Conservation (phyloP, 805 yeast species). For the Hanseniaspora singularis region DNA sequence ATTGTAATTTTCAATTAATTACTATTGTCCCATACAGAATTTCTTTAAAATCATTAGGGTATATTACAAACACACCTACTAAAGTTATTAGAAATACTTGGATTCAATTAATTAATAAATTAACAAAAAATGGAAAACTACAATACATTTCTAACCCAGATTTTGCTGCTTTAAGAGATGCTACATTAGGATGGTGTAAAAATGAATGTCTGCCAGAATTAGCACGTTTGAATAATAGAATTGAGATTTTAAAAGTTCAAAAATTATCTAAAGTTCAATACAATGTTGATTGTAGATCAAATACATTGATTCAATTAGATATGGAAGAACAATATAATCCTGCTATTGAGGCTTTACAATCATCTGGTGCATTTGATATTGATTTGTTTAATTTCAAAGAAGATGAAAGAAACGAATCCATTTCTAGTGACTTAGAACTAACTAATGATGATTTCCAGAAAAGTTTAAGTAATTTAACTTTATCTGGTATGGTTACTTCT, state of each 20-base stretch:
- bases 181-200: conserved; percentile 40
- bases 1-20: conserved; percentile 52
- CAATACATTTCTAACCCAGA: conserved; percentile 67
- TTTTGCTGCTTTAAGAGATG: conserved; percentile 74
- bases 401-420: not conserved
- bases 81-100: conserved; percentile 46
- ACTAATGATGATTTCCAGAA: not conserved
- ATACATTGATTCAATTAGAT: conserved; percentile 17
- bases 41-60: conserved; percentile 58
- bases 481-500: not conserved
- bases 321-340: conserved; percentile 26
- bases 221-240: conserved; percentile 10
- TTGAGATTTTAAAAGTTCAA: conserved; percentile 16
- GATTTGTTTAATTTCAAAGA: conserved; percentile 13
- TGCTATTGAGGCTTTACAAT: conserved; percentile 31
- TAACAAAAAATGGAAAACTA: conserved; percentile 41
- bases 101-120: conserved; percentile 41
- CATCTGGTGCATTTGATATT: conserved; percentile 30
- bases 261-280: conserved; percentile 10
- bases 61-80: conserved; percentile 40
- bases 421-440: not conserved
- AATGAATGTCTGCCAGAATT: conserved; percentile 16
- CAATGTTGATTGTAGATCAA: conserved; percentile 17
- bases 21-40: conserved; percentile 65
- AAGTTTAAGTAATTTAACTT: not conserved